Evolutionary conservation across 2,329 filamentous ascomycete species (phyloP), one percentile per base, ranked within the genome.

Genomic region (Epichloe amarillans): DNA sequence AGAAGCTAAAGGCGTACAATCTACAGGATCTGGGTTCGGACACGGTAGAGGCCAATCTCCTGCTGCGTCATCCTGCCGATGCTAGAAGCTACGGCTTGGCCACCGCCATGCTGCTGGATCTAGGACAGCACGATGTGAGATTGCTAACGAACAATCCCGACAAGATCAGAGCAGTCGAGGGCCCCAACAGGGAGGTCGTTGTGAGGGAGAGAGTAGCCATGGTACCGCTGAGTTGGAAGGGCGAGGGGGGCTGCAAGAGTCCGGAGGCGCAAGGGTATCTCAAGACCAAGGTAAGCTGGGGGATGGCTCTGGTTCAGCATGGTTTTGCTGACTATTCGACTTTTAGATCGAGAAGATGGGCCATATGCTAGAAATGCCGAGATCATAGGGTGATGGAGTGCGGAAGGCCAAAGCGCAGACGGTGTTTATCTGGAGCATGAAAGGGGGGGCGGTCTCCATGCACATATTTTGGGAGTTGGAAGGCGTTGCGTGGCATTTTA

Each of bases 1-100:
- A 95, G 70, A 98, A 98, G 68, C 76, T 98, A 39, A 97, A 98
- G 69, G 93, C 93, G 4, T 98, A 98, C 68, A 98, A 98, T 62
- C 73, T 98, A 42, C 93, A 98, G 66, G 93, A 98, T 68, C 73
- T 98, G 26, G 93, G 93, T 0, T 90, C 86, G n/a, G 93, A 98
- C 67, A 98, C 93, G 0, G 94, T 97, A 37, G 89, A 98, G 69
- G 93, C 93, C 2, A 98, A 98, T 61, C 70, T 98, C 44, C 67
- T 97, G 23, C 73, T 98, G 41, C 76, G 93, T 43, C 93, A 98
- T 66, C 93, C 93, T 0, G 93, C 93, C 1, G 93, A 98, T 66
- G 93, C 93, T 21, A 75, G 93, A 50, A 95, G 88, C 59, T 98
- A 98, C 62, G 93, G 93, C 1, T 71, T 98, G n/a, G 93, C 93